Base-by-base conservation (phyloP, 371 early-diverging fungal genomes). In the Mucor irregularis region DNA sequence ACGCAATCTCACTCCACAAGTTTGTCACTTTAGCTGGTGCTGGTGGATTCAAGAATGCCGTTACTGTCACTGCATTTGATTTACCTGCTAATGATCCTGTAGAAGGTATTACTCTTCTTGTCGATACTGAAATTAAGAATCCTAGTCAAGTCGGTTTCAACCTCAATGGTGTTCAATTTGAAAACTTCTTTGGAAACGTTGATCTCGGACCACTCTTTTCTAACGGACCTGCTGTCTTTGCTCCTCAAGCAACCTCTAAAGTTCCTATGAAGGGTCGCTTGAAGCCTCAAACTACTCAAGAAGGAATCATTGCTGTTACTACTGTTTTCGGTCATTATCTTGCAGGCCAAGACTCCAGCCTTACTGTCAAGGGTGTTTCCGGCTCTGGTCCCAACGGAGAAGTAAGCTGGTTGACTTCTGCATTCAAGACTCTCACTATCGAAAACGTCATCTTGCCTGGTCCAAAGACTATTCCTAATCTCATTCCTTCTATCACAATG, bases 71-170 rank as follows among this genome's bases (percentile, higher is more conserved):
- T 35, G 68, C 74, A 2, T 83, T 84, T 67, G 69, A 83, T 59
- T 63, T 86, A 25, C 86, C 86, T 47, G 55, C 78, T 13, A 74
- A 83, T 49, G 82, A 82, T 48, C 79, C 84, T 43, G 59, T 48
- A 19, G 78, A 79, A 46, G 84, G 84, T 72, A 84, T 86, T 55
- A 71, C 76, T 9, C 62, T 86, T 29, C 69, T 61, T 24, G 74
- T 81, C 38, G 19, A 69, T 10, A 80, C 84, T 13, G 61, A 68
- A 5, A 76, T 85, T 46, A 67, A 62, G 45, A 74, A 74, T 57
- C 86, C 86, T 11, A 74, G 76, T 53, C 82, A 81, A 60, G 69
- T 85, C 31, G 86, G 86, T 54, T 80, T 85, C 67, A 50, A 64
- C 16, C 59, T 79, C 19, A 49, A 47, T 16, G 68, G 71, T 49